A percentile compares a stretch with the other conserved stretches of the same genome.
These are phyloP conservation scores for Aspergillus uvarum DNA, from an alignment of 2,329 filamentous ascomycete species.

Conservation along the genomic window DNA sequence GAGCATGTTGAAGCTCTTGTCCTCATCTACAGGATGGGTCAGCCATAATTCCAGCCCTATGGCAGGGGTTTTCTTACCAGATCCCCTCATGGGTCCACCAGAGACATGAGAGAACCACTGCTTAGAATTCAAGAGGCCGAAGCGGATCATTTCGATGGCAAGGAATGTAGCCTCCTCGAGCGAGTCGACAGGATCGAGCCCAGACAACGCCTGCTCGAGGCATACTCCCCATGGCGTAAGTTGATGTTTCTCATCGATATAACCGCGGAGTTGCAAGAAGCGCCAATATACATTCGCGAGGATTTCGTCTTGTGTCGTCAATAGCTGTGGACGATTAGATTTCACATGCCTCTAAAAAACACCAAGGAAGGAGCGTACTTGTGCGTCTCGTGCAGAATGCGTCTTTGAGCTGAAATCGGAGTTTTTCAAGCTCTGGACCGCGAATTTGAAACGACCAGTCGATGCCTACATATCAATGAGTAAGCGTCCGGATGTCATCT, in stretches of 20 bases:
- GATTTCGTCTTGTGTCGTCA: constrained; percentile 69
- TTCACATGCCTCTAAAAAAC: background rate
- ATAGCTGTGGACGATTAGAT: constrained; percentile 33
- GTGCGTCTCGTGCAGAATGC: constrained; percentile 56
- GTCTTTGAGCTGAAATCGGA: constrained; percentile 69
- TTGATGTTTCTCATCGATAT: constrained; percentile 73
- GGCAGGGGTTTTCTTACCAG: constrained; percentile 34
- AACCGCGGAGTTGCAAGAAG: constrained; percentile 84
- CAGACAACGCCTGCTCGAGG: constrained; percentile 66
- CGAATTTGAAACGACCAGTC: constrained; percentile 37
- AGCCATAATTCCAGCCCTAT: background rate
- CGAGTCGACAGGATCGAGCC: constrained; percentile 57
- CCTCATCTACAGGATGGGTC: constrained; percentile 58
- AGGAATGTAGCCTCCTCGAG: constrained; percentile 78
- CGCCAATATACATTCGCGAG: constrained; percentile 77
- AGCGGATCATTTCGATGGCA: constrained; percentile 79
- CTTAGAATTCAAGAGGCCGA: constrained; percentile 73
- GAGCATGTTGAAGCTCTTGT: constrained; percentile 74
- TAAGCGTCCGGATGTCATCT: constrained; percentile 4
- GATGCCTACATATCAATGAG: constrained; percentile 20
- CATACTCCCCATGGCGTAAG: constrained; percentile 83
- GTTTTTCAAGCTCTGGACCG: constrained; percentile 66
- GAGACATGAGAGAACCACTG: constrained; percentile 61
- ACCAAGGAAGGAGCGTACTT: constrained; percentile 28
- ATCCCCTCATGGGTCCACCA: constrained; percentile 60